A percentile compares a stretch with the other conserved stretches of the same genome.
Evolutionary conservation across 2,329 filamentous ascomycete species (phyloP).

Genomic region (Pseudogymnoascus verrucosus): DNA sequence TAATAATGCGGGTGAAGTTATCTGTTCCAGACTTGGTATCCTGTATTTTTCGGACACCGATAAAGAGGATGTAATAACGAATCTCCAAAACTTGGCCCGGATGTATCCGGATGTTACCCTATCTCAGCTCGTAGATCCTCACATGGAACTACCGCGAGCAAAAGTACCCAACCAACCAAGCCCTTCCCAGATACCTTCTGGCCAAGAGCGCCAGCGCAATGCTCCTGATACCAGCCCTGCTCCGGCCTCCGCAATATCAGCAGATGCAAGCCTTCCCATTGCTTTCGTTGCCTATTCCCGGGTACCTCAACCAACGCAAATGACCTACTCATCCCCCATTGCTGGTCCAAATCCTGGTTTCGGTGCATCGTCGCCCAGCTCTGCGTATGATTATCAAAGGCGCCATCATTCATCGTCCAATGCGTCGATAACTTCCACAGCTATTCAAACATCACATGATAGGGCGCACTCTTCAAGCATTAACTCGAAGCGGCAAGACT

Average conservation of each 20-base stretch:
- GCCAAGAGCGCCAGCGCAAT: background rate
- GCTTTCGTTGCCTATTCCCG: background rate
- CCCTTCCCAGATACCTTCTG: background rate
- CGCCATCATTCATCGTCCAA: background rate
- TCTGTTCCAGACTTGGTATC: background rate
- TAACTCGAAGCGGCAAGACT: background rate
- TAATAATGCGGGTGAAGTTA: background rate
- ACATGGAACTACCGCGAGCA: background rate
- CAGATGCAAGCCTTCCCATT: background rate
- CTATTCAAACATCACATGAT: background rate
- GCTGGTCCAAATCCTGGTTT: background rate
- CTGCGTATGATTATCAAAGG: background rate
- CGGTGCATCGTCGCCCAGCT: background rate
- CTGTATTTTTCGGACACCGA: background rate
- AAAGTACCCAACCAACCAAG: background rate
- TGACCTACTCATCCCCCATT: background rate
- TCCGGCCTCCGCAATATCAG: background rate
- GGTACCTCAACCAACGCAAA: background rate
- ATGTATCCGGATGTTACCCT: slow-evolving; percentile 2
- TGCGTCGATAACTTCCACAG: background rate
- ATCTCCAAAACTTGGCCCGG: background rate
- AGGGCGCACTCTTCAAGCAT: background rate
- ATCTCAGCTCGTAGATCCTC: background rate
- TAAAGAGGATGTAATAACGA: background rate
- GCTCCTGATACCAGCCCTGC: background rate